phyloP scores from a whole-genome alignment of 352 stramenopile genomes.

The Globisporangium spinosum region DNA sequence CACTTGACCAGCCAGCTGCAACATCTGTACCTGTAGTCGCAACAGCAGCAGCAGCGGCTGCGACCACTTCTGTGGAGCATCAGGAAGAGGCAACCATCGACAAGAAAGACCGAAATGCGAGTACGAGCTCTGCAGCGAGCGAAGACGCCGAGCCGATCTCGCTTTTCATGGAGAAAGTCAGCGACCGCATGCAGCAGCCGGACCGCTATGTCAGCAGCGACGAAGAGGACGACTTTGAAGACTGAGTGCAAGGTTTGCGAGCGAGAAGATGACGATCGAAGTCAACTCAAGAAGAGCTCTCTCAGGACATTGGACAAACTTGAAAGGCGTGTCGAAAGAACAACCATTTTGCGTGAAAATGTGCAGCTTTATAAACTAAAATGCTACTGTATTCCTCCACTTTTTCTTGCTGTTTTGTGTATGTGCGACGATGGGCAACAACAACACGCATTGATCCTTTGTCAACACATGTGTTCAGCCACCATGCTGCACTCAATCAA shows the following conservation, averaged over 20 bases:
- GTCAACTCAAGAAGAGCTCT: not conserved
- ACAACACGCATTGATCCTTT: not conserved
- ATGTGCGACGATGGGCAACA: not conserved
- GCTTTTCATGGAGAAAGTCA: constrained; percentile 15
- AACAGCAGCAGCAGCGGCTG: not conserved
- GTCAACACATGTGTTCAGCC: not conserved
- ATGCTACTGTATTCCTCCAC: constrained; percentile 12
- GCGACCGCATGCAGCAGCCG: constrained; percentile 1
- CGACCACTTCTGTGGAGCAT: not conserved
- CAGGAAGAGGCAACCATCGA: not conserved
- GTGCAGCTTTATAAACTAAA: constrained; percentile 12
- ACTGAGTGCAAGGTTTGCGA: constrained; percentile 14
- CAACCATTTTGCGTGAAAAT: constrained; percentile 5
- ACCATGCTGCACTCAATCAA: too few species aligned
- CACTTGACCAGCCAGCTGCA: constrained; percentile 18
- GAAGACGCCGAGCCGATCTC: constrained; percentile 13
- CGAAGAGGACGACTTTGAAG: constrained; percentile 32
- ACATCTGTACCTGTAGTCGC: not conserved
- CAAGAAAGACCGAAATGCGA: not conserved
- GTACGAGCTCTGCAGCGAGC: constrained; percentile 11
- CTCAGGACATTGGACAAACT: not conserved
- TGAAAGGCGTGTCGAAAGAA: constrained; percentile 6
- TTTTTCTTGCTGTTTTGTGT: not conserved
- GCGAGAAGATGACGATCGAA: constrained; percentile 18
- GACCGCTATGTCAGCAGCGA: constrained; percentile 15